Conservation (phyloP, 2,329 filamentous ascomycete genomes). For the Phyllosticta capitalensis region DNA sequence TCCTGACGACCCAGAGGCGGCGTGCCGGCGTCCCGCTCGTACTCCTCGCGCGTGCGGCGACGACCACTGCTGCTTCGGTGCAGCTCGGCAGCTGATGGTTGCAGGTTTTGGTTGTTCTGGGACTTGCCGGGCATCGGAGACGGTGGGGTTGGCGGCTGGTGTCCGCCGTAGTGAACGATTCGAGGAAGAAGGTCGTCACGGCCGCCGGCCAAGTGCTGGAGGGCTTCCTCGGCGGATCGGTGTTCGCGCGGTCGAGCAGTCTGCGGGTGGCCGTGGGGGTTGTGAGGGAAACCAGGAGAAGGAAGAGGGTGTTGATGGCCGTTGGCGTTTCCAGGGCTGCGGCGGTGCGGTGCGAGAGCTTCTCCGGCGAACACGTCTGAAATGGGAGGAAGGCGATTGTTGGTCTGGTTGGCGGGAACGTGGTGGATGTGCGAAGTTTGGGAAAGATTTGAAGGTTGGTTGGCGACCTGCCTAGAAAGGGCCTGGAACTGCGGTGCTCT, state of each 20-base stretch:
- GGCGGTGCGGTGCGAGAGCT: slow-evolving; percentile 50
- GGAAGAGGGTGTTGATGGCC: slow-evolving; percentile 59
- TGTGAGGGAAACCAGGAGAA: slow-evolving; percentile 64
- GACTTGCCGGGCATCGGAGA: slow-evolving; percentile 54
- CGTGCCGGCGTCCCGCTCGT: slow-evolving; percentile 77
- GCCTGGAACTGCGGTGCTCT: slow-evolving; percentile 56
- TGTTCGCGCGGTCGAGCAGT: slow-evolving; percentile 68
- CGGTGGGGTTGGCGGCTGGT: slow-evolving; percentile 86
- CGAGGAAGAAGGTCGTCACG: slow-evolving; percentile 85
- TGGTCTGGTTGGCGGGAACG: slow-evolving; percentile 76
- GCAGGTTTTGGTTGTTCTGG: slow-evolving; percentile 11
- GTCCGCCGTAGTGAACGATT: slow-evolving; percentile 88
- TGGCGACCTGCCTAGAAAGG: slow-evolving; percentile 65
- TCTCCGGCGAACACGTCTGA: slow-evolving; percentile 85
- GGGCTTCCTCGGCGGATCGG: slow-evolving; percentile 90
- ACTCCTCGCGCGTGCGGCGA: slow-evolving; percentile 76
- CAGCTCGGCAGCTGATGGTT: slow-evolving; percentile 19
- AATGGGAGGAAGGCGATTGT: slow-evolving; percentile 86
- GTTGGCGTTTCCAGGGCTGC: slow-evolving; percentile 55
- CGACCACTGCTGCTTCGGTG: slow-evolving; percentile 52
- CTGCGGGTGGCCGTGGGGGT: slow-evolving; percentile 30
- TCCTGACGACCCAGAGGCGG: slow-evolving; percentile 65
- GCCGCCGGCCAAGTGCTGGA: slow-evolving; percentile 82
- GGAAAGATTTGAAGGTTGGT: slow-evolving; percentile 72
- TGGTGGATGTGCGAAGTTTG: slow-evolving; percentile 88